Conservation (phyloP, 179 eudicot genomes). For the Silene vulgaris region DNA sequence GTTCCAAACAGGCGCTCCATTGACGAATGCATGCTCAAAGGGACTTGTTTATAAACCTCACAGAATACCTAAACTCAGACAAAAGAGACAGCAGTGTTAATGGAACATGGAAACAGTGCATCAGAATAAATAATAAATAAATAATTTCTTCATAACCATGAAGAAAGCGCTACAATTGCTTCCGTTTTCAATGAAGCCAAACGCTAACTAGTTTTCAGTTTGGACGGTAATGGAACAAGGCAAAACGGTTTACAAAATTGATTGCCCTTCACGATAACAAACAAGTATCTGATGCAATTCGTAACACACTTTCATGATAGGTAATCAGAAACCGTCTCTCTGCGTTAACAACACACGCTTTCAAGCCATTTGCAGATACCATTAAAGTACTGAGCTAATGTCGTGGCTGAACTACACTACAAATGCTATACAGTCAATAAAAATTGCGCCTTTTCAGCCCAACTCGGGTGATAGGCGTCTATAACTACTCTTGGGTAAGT, state of each 20-base stretch:
- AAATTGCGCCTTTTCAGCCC: neutral
- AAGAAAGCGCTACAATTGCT: too few relatives aligned
- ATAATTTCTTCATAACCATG: too few relatives aligned
- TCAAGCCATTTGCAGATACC: neutral
- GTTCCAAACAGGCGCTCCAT: conserved; percentile 89
- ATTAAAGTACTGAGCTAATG: neutral
- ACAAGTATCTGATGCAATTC: too few relatives aligned
- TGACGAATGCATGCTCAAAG: conserved; percentile 53
- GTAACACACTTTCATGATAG: neutral
- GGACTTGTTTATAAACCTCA: conserved; percentile 70
- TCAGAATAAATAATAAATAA: too few relatives aligned
- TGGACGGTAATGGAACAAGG: too few relatives aligned
- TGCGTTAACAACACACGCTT: neutral
- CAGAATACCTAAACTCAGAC: conserved; percentile 53
- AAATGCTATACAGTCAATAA: neutral
- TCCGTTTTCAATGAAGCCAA: too few relatives aligned
- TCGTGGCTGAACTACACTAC: neutral
- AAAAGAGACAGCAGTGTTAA: neutral
- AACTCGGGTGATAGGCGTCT: neutral
- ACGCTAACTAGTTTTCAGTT: too few relatives aligned
- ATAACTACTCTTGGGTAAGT: neutral
- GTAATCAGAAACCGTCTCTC: neutral
- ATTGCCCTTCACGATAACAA: too few relatives aligned
- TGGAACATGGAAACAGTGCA: neutral
- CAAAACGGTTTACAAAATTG: too few relatives aligned